Percentiles rank a stretch among this genome's conserved stretches.
These are phyloP conservation scores for Clavispora vitiphila DNA, from an alignment of 805 yeast genomes.

Conservation along the genomic window DNA sequence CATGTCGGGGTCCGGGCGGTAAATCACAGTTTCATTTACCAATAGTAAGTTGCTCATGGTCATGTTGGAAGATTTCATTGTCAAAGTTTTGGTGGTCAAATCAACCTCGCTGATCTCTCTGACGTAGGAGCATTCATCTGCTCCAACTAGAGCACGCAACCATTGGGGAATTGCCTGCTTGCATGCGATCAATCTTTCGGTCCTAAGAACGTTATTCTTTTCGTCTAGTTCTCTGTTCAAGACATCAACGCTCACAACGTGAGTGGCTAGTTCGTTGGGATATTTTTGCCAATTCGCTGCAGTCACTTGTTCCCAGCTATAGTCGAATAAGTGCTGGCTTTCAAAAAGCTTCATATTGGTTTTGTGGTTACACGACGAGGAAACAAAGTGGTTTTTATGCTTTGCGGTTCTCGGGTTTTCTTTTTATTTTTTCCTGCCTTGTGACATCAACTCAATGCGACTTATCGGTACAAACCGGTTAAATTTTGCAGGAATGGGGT, in stretches of 20 bases:
- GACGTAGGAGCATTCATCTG: conserved; percentile 67
- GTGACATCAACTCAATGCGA: neutral
- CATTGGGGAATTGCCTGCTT: conserved; percentile 82
- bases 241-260: conserved; percentile 91
- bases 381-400: neutral
- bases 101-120: conserved; percentile 88
- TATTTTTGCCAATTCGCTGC: conserved; percentile 96
- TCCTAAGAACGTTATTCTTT: conserved; percentile 47
- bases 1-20: conserved; percentile 59
- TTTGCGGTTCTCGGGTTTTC: neutral
- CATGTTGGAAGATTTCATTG: conserved; percentile 80
- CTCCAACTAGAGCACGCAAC: conserved; percentile 71
- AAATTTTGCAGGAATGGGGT: too few species aligned
- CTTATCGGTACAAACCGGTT: neutral
- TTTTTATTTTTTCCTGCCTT: neutral
- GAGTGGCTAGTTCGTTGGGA: conserved; percentile 91
- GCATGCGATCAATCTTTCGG: conserved; percentile 87
- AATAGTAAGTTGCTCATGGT: conserved; percentile 71
- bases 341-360: conserved; percentile 71
- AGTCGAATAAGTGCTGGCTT: conserved; percentile 62
- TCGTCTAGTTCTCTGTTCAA: conserved; percentile 64
- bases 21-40: conserved; percentile 85
- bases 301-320: conserved; percentile 91
- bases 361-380: too few species aligned
- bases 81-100: conserved; percentile 54